Percentiles rank a stretch among this genome's conserved stretches.
These are phyloP conservation scores for Meira nashicola DNA, from an alignment of 1,284 basidiomycete genomes.

Conservation along the genomic window DNA sequence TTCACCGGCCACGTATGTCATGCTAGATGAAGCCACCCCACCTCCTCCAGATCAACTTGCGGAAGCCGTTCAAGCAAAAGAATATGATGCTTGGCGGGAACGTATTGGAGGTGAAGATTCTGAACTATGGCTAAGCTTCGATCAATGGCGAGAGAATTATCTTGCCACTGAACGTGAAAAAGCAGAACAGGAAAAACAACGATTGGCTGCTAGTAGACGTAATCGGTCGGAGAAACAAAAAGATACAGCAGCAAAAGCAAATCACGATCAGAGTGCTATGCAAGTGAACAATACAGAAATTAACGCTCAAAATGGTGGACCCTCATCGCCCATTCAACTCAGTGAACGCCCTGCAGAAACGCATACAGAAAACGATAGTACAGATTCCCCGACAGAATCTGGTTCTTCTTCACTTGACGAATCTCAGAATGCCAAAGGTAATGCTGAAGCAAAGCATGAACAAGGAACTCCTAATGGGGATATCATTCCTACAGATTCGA, in stretches of 20 bases:
- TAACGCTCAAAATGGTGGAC: not conserved
- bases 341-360: not conserved
- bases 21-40: not conserved
- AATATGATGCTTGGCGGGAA: constrained; percentile 15
- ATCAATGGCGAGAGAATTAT: constrained; percentile 6
- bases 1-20: not conserved
- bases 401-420: constrained; percentile 8
- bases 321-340: not conserved
- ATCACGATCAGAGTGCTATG: not conserved
- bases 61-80: constrained; percentile 1
- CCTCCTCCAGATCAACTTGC: not conserved
- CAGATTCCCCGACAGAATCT: not conserved
- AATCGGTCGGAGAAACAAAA: not conserved
- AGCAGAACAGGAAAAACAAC: constrained; percentile 10
- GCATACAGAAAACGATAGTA: not conserved
- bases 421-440: not conserved
- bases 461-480: not conserved
- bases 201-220: not conserved
- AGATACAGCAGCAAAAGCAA: not conserved
- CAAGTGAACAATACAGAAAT: not conserved
- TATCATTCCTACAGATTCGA: not conserved
- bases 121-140: constrained; percentile 15
- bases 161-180: constrained; percentile 7
- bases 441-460: not conserved
- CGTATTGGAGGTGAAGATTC: constrained; percentile 14